phyloP scores from a whole-genome alignment of 2,329 filamentous ascomycete genomes.

The Atkinsonella hypoxylon region DNA sequence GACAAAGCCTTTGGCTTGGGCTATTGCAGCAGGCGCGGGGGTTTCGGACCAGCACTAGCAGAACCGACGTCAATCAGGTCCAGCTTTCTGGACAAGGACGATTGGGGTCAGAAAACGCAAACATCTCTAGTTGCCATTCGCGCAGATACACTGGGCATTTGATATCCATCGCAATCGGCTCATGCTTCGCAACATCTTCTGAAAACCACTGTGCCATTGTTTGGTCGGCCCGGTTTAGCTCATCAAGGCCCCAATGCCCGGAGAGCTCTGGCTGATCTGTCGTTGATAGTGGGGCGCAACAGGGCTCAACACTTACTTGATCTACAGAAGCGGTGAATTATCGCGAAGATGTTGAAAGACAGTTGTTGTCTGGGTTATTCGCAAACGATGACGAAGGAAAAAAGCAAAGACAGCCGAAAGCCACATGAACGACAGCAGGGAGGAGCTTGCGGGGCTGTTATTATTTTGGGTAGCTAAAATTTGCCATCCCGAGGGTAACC shows the following conservation, averaged over 20 bases:
- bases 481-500: constrained; percentile 17
- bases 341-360: background rate
- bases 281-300: constrained; percentile 3
- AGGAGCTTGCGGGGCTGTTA: constrained; percentile 4
- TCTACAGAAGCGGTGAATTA: background rate
- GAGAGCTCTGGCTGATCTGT: background rate
- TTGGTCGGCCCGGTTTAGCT: constrained; percentile 6
- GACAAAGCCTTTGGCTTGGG: background rate
- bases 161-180: background rate
- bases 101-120: background rate
- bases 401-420: background rate
- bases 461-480: background rate
- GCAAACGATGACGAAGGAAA: background rate
- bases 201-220: constrained; percentile 6
- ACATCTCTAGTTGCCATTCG: constrained; percentile 6
- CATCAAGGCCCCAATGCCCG: background rate
- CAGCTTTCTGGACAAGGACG: background rate
- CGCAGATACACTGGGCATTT: background rate
- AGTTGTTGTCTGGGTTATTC: background rate
- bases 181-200: background rate
- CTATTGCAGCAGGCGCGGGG: constrained; percentile 1
- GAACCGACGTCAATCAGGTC: background rate
- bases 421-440: background rate
- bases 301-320: constrained; percentile 8
- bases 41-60: background rate